Base-by-base conservation (phyloP, 2,329 filamentous ascomycete genomes). In the Colletotrichum aenigma region DNA sequence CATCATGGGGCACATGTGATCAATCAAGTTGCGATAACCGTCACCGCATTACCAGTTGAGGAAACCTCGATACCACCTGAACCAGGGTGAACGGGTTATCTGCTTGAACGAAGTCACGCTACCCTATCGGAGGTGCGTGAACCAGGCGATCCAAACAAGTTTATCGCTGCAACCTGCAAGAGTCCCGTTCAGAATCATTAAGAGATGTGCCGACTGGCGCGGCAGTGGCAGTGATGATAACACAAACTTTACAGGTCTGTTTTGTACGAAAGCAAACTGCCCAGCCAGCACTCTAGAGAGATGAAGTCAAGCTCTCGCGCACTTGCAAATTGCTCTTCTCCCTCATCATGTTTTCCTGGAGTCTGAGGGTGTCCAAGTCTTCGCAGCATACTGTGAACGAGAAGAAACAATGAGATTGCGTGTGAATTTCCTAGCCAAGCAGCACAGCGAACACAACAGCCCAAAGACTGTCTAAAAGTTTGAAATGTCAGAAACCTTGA, bases 241-340 rank as follows among this genome's bases (percentile, higher is more conserved):
- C 43, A 52, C 10, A n/a, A 52, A 7, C 43, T 3, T 52, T 7
- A 1, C n/a, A 24, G n/a, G 6, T 21, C 3, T 24, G 43, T 3
- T 13, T 52, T 13, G n/a, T 21, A 52, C 12, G n/a, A 13, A 52
- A 21, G 10, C 4, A 3, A 1, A 21, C 10, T 13, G 43, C 0
- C 1, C 2, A 52, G n/a, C 0, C 18, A 24, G 43, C 43, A 52
- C 4, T 52, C 2, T 13, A 0, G n/a, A 52, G 2, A 21, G 10
- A 48, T 7, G 0, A 52, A 52, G n/a, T 21, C n/a, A 21, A 52
- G 6, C 43, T 1, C n/a, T 21, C 3, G 43, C 0, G n/a, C 43
- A 52, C 1, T 24, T 13, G 43, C 43, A 52, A 10, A 52, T 6
- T 24, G n/a, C 4, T 52, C 10, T 48, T n/a, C 10, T 24, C 43